Base-by-base conservation (phyloP, 2,329 filamentous ascomycete species). In the Ambrosiella beaveri region DNA sequence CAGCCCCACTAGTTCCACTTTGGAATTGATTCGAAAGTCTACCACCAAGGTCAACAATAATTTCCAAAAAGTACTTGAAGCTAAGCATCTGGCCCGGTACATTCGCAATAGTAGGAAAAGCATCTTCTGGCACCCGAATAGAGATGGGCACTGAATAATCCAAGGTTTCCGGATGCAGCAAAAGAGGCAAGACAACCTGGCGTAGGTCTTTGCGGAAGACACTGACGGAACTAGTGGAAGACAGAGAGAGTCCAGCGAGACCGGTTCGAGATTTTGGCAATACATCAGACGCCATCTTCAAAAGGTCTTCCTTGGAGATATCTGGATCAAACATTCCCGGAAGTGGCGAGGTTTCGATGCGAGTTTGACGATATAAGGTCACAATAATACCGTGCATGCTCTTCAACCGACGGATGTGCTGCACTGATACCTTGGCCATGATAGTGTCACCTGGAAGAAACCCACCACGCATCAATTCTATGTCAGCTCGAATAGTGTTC, bases 201-300 rank as follows among this genome's bases (percentile, higher is more conserved):
- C 87, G 85, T 2, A 98, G 73, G 68, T 98, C 93, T 68, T 97
- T 97, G 57, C 93, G 85, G 68, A 96, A 97, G n/a, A 93, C 79
- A 68, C 90, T 93, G 67, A 83, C 91, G 1, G 89, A 90, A 41
- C 88, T 85, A 6, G 86, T 86, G 1, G 88, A 93, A 1, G 87
- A 88, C 45, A 97, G 75, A 1, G 90, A 94, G 36, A 97, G 74
- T 0, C 90, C 90, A 13, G 86, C 87, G 7, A 96, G 77, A 0
- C 89, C 90, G 0, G 89, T 94, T 61, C 85, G 82, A 1, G 89
- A 95, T 65, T 84, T 87, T 3, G 90, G 89, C 66, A 90, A 94
- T 65, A 85, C 87, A 61, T 95, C 86, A 64, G 85, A 87, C 61
- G 88, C 82, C 13, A 81, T 71, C 65, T 81, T 83, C 64, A 81